Percentiles rank a stretch among this genome's conserved stretches.
These are phyloP conservation scores for Pseudocercospora cruenta DNA, from an alignment of 2,329 filamentous ascomycete genomes.

Conservation along the genomic window DNA sequence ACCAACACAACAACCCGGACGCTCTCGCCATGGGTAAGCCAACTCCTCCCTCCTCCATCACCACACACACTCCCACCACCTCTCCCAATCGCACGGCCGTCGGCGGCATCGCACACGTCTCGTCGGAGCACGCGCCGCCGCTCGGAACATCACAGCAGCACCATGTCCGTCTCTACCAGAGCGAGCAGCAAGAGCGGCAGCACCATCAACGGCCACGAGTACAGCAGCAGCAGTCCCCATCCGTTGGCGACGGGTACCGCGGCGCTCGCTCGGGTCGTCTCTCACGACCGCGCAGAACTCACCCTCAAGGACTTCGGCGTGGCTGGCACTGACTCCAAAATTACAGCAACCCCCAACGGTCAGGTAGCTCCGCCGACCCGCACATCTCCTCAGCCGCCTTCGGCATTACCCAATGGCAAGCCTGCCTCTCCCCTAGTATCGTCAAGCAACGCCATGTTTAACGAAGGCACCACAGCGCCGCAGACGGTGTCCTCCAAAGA, in stretches of 20 bases:
- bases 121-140: slow-evolving; percentile 22
- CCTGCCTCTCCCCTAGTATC: slow-evolving; percentile 60
- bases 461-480: slow-evolving; percentile 50
- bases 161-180: slow-evolving; percentile 28
- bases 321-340: slow-evolving; percentile 24
- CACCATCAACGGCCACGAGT: slow-evolving; percentile 18
- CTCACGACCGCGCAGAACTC: slow-evolving; percentile 31
- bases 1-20: slow-evolving; percentile 30
- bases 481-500: slow-evolving; percentile 69
- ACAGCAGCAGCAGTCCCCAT: slow-evolving; percentile 22
- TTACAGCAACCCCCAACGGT: slow-evolving; percentile 11
- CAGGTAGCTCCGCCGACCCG: slow-evolving; percentile 44
- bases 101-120: slow-evolving; percentile 23
- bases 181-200: slow-evolving; percentile 21
- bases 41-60: slow-evolving; percentile 26
- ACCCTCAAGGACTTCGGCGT: slow-evolving; percentile 10
- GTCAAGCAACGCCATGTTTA: slow-evolving; percentile 60
- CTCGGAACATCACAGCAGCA: slow-evolving; percentile 14
- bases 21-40: slow-evolving; percentile 41
- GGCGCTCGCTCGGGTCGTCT: slow-evolving; percentile 26
- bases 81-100: slow-evolving; percentile 20
- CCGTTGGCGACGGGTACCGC: slow-evolving; percentile 26
- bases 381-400: slow-evolving; percentile 50
- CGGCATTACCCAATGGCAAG: slow-evolving; percentile 53
- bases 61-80: slow-evolving; percentile 25